phyloP scores from a whole-genome alignment of 2,329 filamentous ascomycete species.

The Hirsutella minnesotensis region DNA sequence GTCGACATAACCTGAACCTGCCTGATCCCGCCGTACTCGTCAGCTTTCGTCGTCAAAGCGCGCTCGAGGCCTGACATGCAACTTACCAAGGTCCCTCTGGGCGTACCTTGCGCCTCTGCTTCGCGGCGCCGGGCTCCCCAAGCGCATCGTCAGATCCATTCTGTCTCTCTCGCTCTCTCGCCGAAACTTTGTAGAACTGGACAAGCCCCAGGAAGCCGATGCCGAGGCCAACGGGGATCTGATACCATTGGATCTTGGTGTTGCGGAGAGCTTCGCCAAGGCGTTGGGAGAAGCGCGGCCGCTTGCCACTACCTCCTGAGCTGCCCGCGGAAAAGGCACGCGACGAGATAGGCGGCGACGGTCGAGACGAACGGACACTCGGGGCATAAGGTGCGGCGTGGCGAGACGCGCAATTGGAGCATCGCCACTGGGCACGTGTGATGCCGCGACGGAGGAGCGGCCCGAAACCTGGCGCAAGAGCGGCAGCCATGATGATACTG shows the following conservation, averaged over 20 bases:
- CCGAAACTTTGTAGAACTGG: constrained; percentile 68
- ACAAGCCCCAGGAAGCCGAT: constrained; percentile 73
- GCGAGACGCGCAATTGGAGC: constrained; percentile 12
- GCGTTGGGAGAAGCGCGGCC: constrained; percentile 38
- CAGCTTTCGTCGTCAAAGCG: neutral
- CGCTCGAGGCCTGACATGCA: neutral
- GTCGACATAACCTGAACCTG: constrained; percentile 92
- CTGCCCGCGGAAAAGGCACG: constrained; percentile 18
- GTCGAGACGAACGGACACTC: constrained; percentile 12
- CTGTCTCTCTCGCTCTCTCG: constrained; percentile 40
- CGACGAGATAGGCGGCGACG: constrained; percentile 10
- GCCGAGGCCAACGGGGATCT: constrained; percentile 77
- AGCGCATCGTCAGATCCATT: constrained; percentile 29
- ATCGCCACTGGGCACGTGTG: constrained; percentile 16
- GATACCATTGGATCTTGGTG: constrained; percentile 69
- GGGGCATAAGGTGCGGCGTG: constrained; percentile 3
- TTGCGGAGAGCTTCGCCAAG: constrained; percentile 37
- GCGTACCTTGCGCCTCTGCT: constrained; percentile 50
- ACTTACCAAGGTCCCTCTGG: constrained; percentile 76
- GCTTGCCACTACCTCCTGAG: constrained; percentile 28
- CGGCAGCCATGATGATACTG: constrained; percentile 13
- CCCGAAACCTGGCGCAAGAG: constrained; percentile 21
- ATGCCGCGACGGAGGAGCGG: constrained; percentile 19
- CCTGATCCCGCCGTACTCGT: constrained; percentile 25
- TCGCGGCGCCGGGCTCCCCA: constrained; percentile 30